These are phyloP conservation scores for Chalciporus sphaerocephalus DNA, from an alignment of 768 basidiomycete genomes.

Conservation along the genomic window DNA sequence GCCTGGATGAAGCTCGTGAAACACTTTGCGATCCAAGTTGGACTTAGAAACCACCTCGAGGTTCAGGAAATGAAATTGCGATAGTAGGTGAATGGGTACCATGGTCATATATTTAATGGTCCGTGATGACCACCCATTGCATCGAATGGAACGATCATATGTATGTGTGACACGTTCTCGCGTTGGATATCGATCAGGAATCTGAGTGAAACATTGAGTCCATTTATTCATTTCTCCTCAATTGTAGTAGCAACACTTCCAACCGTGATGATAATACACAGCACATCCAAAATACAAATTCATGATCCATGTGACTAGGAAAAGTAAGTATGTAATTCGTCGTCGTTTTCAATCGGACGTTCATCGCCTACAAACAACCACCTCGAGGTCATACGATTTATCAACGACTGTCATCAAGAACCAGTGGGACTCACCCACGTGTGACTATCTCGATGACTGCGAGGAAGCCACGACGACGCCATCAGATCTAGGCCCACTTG, in stretches of 20 bases:
- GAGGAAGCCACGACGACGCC: neutral
- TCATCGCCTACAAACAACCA: constrained; percentile 6
- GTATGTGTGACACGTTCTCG: neutral
- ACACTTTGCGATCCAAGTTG: neutral
- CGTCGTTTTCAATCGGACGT: neutral
- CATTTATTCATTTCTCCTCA: neutral
- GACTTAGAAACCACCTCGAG: neutral
- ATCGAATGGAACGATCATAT: constrained; percentile 7
- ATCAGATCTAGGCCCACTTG: constrained; percentile 36
- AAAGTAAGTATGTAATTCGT: constrained; percentile 6
- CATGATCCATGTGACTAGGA: constrained; percentile 7
- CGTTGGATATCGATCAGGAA: constrained; percentile 4
- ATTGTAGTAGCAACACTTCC: neutral
- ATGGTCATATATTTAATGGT: too few species aligned
- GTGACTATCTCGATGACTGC: neutral
- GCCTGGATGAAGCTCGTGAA: neutral
- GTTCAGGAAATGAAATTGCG: constrained; percentile 10
- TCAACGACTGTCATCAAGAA: constrained; percentile 5
- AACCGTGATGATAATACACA: neutral
- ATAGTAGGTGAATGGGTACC: constrained; percentile 12
- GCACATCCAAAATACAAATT: constrained; percentile 12
- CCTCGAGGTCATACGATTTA: neutral
- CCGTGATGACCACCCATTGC: neutral
- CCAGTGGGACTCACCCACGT: neutral
- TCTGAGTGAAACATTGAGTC: constrained; percentile 4